Evolutionary conservation across 2,329 filamentous ascomycete genomes (phyloP), one percentile per base, ranked within the genome.

Genomic region (Microsporum audouinii): DNA sequence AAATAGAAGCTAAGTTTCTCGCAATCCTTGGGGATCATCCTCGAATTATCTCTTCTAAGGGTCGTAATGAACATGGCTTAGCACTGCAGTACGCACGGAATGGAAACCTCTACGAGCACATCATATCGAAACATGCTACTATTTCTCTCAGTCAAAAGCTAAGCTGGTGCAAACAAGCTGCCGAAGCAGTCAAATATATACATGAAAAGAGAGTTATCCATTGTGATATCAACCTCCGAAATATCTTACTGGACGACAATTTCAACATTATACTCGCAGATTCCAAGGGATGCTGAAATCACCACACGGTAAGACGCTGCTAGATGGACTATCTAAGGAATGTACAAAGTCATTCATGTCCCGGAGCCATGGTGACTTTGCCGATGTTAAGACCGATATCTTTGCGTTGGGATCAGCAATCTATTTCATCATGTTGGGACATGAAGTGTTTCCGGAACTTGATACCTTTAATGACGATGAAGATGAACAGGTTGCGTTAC

Each of bases 131-230:
- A 23, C 23, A 23, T 23, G 17, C 31, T 23, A 5, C 17, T 6
- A 58, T 58, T 39, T 34, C 56, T 23, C 56, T 58, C 41, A 34
- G n/a, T 10, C 34, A 36, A 36, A 36, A 36, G 10, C 34, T 36
- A 5, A 5, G 34, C 10, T 62, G 57, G 57, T 45, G 56, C 17
- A 47, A 62, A 59, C 57, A 62, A 49, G 59, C 59, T 38, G 57
- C 57, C 38, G 56, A 62, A 56, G 60, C 57, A 5, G 43, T 62
- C 29, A 56, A 33, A 23, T 59, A 47, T 23, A 27, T 62, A 36
- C 60, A 62, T 39, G 59, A 57, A 57, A 62, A 59, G 57, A 45
- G 45, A 29, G 55, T 62, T 47, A 62, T 59, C 45, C 60, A 59
- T 57, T 59, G 60, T 56, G 60, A 62, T 29, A 34, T 62, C 23